Evolutionary conservation across 345 rosid species (phyloP).

Genomic region (Gossypium stocksii): DNA sequence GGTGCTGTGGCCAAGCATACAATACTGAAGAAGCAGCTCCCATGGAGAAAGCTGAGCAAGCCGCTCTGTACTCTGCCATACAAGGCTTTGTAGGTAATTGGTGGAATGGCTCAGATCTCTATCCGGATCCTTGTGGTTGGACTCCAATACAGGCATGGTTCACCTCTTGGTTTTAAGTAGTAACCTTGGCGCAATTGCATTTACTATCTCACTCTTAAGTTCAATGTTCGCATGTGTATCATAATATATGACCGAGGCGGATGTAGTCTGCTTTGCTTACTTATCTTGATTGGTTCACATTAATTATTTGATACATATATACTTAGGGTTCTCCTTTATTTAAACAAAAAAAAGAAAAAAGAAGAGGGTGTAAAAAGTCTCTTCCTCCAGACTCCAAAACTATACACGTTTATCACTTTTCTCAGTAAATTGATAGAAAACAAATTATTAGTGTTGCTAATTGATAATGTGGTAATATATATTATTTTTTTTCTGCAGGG

Average conservation of each 20-base stretch:
- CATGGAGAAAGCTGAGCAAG: constrained; percentile 69
- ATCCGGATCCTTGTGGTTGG: constrained; percentile 98
- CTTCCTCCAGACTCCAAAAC: neutral
- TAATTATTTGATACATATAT: neutral
- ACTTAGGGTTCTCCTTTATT: neutral
- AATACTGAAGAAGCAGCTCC: constrained; percentile 47
- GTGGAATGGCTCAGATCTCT: constrained; percentile 92
- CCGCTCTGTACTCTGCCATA: constrained; percentile 62
- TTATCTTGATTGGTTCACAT: neutral
- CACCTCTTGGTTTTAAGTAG: neutral
- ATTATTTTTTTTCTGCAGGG: constrained; percentile 48
- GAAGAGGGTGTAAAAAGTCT: neutral
- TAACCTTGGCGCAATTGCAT: neutral
- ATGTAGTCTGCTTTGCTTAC: too few relatives aligned
- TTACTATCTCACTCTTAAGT: constrained; percentile 12
- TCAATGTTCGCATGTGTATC: neutral
- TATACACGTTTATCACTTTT: neutral
- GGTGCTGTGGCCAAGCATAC: constrained; percentile 41
- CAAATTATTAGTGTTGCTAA: neutral
- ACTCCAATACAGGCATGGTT: constrained; percentile 79
- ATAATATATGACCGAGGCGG: neutral
- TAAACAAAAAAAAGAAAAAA: neutral
- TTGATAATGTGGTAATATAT: neutral
- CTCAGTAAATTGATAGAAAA: neutral
- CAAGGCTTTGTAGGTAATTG: constrained; percentile 83